A percentile compares a stretch with the other conserved stretches of the same genome.
These are phyloP conservation scores for Starmerella ratchasimensis DNA, from an alignment of 805 yeast species.

Conservation along the genomic window DNA sequence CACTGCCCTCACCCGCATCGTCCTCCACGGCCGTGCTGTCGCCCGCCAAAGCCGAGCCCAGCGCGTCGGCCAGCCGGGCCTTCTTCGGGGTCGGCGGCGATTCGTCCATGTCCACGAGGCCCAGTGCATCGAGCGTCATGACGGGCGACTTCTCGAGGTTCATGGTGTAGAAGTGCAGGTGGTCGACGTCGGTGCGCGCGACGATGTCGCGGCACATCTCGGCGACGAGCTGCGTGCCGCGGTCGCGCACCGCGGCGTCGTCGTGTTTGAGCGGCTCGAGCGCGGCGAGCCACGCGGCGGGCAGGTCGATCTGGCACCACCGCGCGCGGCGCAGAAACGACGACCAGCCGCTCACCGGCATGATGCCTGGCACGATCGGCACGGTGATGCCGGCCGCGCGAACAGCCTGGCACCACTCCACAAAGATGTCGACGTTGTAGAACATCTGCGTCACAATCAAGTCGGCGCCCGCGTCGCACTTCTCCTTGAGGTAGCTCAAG, in stretches of 20 bases:
- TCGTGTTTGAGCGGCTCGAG: constrained; percentile 80
- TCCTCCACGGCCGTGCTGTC: constrained; percentile 1
- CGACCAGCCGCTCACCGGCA: constrained; percentile 95
- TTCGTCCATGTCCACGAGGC: constrained; percentile 35
- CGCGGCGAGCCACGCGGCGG: constrained; percentile 51
- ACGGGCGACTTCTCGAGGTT: constrained; percentile 83
- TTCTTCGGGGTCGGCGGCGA: too few relatives aligned
- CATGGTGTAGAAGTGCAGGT: constrained; percentile 94
- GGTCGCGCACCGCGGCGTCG: constrained; percentile 72
- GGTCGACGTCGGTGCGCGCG: constrained; percentile 58
- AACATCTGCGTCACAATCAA: constrained; percentile 95
- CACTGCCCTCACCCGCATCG: background rate
- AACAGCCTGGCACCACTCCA: constrained; percentile 63
- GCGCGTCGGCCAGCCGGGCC: constrained; percentile 18
- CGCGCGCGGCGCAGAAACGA: constrained; percentile 84
- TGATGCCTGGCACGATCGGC: constrained; percentile 93
- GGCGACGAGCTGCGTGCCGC: constrained; percentile 68
- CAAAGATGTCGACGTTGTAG: constrained; percentile 77
- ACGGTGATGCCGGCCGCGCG: constrained; percentile 59
- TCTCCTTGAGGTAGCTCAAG: constrained; percentile 58
- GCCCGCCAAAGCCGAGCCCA: constrained; percentile 6
- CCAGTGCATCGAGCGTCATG: constrained; percentile 69
- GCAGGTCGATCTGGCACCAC: constrained; percentile 82
- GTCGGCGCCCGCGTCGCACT: constrained; percentile 87
- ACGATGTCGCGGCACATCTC: constrained; percentile 62